These are phyloP conservation scores for Malassezia japonica DNA, from an alignment of 1,284 basidiomycete genomes.

Conservation along the genomic window DNA sequence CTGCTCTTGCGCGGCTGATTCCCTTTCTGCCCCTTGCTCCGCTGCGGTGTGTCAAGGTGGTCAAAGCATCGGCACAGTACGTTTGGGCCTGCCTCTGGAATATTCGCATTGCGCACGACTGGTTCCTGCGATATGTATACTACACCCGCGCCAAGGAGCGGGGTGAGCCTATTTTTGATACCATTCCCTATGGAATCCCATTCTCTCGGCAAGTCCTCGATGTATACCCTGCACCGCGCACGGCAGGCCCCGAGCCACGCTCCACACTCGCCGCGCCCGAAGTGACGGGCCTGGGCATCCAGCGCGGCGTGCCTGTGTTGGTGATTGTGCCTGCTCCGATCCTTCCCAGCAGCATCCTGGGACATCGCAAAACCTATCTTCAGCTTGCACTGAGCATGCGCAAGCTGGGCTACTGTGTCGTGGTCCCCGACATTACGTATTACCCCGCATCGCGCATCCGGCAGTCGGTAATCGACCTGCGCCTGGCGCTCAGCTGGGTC, in stretches of 20 bases:
- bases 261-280: no score
- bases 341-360: constrained; percentile 27
- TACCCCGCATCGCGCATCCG: constrained; percentile 44
- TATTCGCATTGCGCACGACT: not conserved
- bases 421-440: constrained; percentile 48
- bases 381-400: constrained; percentile 47
- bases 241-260: no score
- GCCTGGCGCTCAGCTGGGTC: constrained; percentile 48
- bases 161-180: not conserved
- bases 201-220: constrained; percentile 7
- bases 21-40: constrained; percentile 45
- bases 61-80: constrained; percentile 30
- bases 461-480: constrained; percentile 43
- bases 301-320: constrained; percentile 39
- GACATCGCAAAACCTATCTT: constrained; percentile 34
- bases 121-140: constrained; percentile 1
- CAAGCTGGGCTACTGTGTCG: constrained; percentile 48
- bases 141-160: not conserved
- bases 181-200: constrained; percentile 9
- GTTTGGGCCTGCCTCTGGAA: not conserved
- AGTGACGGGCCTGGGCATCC: not conserved
- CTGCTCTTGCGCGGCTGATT: constrained; percentile 10
- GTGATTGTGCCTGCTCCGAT: constrained; percentile 47
- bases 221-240: constrained; percentile 3
- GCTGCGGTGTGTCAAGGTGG: constrained; percentile 37